Percentiles rank a stretch among this genome's conserved stretches.
Conservation (phyloP, 768 basidiomycete species). For the Pleurotus citrinopileatus region DNA sequence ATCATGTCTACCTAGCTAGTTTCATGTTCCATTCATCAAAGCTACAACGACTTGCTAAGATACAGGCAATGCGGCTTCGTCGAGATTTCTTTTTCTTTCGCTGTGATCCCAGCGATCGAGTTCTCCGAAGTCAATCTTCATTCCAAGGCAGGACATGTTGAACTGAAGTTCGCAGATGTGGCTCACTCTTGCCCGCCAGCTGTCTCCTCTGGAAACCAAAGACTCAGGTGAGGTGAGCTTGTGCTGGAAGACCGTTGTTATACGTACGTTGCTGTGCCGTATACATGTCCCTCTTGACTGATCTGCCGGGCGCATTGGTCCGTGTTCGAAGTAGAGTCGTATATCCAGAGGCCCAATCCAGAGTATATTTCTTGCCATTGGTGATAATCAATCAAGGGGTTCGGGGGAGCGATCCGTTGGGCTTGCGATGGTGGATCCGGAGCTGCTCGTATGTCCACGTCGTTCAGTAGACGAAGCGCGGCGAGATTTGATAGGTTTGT, state of each 20-base stretch:
- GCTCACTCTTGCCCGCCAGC: conserved; percentile 71
- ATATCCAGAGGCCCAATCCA: conserved; percentile 73
- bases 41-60: neutral
- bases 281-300: conserved; percentile 55
- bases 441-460: conserved; percentile 60
- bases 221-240: conserved; percentile 8
- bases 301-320: conserved; percentile 72
- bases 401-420: conserved; percentile 44
- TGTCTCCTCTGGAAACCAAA: conserved; percentile 61
- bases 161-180: conserved; percentile 75
- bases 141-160: conserved; percentile 52
- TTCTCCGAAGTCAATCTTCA: conserved; percentile 76
- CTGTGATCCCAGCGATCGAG: conserved; percentile 68
- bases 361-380: conserved; percentile 75
- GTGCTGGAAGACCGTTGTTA: neutral
- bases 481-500: conserved; percentile 58
- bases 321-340: conserved; percentile 60
- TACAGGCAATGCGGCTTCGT: conserved; percentile 37
- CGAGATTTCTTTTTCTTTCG: conserved; percentile 62
- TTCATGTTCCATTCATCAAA: neutral
- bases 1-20: neutral
- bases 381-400: conserved; percentile 57
- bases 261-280: conserved; percentile 77
- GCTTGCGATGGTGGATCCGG: conserved; percentile 44
- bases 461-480: conserved; percentile 67